Percentiles rank a stretch among this genome's conserved stretches.
These are phyloP conservation scores for Eutypa lata DNA, from an alignment of 2,329 filamentous ascomycete genomes.

Conservation along the genomic window DNA sequence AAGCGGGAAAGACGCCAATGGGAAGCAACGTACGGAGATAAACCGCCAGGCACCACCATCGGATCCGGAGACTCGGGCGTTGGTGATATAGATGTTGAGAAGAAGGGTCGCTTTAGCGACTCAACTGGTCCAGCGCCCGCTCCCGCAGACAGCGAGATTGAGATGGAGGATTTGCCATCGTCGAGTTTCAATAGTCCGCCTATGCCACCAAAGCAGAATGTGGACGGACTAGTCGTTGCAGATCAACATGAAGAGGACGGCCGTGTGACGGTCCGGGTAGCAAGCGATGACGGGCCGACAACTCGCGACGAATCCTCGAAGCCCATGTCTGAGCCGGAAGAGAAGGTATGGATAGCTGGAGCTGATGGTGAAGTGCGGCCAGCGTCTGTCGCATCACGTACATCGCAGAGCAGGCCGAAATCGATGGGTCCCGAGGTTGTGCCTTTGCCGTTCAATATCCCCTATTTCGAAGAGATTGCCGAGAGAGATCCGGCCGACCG, in stretches of 20 bases:
- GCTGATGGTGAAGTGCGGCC: constrained; percentile 28
- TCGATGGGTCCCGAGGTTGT: constrained; percentile 53
- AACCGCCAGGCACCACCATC: constrained; percentile 29
- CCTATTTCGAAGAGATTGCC: constrained; percentile 27
- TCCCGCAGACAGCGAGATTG: constrained; percentile 45
- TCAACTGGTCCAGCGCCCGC: constrained; percentile 30
- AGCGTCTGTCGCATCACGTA: constrained; percentile 22
- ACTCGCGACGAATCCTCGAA: constrained; percentile 10
- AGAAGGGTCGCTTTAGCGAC: constrained; percentile 29
- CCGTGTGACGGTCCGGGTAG: constrained; percentile 52
- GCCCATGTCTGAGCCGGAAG: constrained; percentile 23
- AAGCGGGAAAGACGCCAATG: constrained; percentile 63
- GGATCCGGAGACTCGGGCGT: constrained; percentile 49
- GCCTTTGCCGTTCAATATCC: constrained; percentile 64
- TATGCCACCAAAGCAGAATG: constrained; percentile 7
- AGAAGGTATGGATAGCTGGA: constrained; percentile 30
- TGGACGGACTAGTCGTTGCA: constrained; percentile 38
- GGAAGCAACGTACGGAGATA: constrained; percentile 73
- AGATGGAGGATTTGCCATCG: constrained; percentile 49
- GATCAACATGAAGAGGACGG: constrained; percentile 37
- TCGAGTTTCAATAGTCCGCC: constrained; percentile 20
- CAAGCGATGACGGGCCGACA: constrained; percentile 43
- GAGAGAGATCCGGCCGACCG: constrained; percentile 47
- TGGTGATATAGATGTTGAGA: constrained; percentile 45
- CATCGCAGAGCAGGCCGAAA: constrained; percentile 30